A percentile compares a stretch with the other conserved stretches of the same genome.
These are phyloP conservation scores for Potentilla sterilis DNA, from an alignment of 306 rosid genomes.

Conservation along the genomic window DNA sequence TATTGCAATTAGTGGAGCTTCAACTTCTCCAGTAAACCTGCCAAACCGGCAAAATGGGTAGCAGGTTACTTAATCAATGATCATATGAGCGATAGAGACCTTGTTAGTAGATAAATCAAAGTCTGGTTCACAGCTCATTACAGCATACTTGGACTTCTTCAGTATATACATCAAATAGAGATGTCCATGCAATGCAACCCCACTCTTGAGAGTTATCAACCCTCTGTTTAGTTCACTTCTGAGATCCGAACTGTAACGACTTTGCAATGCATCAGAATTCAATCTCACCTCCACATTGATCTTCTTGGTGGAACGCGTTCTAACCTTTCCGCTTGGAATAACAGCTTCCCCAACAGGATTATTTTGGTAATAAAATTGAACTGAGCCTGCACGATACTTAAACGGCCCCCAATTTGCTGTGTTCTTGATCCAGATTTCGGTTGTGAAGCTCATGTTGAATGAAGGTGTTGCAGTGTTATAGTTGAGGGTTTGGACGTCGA, in stretches of 20 bases:
- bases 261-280: neutral
- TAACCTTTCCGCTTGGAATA: constrained; percentile 16
- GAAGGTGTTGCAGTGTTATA: neutral
- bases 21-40: neutral
- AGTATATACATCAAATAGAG: neutral
- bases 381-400: neutral
- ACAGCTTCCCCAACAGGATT: neutral
- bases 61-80: neutral
- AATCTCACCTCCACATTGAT: neutral
- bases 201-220: neutral
- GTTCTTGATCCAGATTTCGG: constrained; percentile 6
- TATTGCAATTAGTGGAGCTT: neutral
- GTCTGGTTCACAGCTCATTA: neutral
- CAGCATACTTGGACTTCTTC: neutral
- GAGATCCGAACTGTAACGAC: neutral
- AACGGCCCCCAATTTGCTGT: neutral
- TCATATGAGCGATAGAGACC: neutral
- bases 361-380: neutral
- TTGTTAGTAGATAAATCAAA: neutral
- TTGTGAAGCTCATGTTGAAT: neutral
- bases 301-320: constrained; percentile 19
- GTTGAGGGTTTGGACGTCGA: neutral
- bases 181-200: neutral
- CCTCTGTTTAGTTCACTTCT: neutral
- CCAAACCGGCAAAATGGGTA: neutral